Evolutionary conservation across 495 filamentous ascomycete genomes (phyloP).

Genomic region (Tetracladium setigerum): DNA sequence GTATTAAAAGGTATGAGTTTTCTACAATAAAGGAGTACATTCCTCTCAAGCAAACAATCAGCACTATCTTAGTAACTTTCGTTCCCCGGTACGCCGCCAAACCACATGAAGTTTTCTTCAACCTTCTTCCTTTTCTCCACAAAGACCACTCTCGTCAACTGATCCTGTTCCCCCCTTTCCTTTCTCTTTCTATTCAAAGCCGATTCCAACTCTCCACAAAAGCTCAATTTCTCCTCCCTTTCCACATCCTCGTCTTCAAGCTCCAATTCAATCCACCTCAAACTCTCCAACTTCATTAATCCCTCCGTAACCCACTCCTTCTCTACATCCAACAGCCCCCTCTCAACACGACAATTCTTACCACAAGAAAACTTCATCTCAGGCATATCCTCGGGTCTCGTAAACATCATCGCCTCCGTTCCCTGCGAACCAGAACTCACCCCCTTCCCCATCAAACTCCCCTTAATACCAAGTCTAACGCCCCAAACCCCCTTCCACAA

Average conservation of each 20-base stretch:
- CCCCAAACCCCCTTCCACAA: conserved; percentile 8
- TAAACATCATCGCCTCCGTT: neutral
- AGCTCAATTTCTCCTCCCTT: neutral
- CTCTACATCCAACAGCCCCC: neutral
- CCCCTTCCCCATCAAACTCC: neutral
- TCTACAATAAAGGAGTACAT: too few species aligned
- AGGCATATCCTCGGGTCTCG: neutral
- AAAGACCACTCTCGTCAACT: conserved; percentile 22
- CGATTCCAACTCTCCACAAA: conserved; percentile 2
- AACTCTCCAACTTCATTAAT: neutral
- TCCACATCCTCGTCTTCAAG: conserved; percentile 4
- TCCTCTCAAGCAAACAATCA: too few species aligned
- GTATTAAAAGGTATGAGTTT: too few species aligned
- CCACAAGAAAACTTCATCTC: too few species aligned
- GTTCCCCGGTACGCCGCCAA: conserved; percentile 23
- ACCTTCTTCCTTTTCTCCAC: conserved; percentile 22
- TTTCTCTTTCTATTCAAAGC: neutral
- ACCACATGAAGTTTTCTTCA: conserved; percentile 20
- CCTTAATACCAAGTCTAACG: conserved; percentile 9
- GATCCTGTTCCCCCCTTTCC: conserved; percentile 20
- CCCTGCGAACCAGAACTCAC: neutral
- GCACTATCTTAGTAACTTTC: neutral
- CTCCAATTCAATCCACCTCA: conserved; percentile 2
- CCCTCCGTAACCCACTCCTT: conserved; percentile 1
- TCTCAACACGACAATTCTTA: neutral